Evolutionary conservation across 306 rosid species (phyloP), one percentile per base, ranked within the genome.

Genomic region (Canavalia ensiformis): DNA sequence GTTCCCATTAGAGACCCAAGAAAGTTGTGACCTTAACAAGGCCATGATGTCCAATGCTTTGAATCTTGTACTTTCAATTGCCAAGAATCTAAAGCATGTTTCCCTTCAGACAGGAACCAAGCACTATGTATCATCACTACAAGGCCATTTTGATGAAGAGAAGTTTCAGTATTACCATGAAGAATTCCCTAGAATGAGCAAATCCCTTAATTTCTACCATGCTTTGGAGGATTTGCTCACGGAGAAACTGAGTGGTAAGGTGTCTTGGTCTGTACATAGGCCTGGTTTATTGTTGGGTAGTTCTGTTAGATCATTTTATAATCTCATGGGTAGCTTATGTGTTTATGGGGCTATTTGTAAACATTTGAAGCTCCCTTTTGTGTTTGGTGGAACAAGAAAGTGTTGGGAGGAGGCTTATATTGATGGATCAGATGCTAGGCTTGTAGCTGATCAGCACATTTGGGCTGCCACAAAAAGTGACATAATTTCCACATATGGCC

Each of bases 41-140:
- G 77, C 85, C 78, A 95, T 93, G 99, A 76, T 91, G 92, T 86
- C 90, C 31, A 91, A 93, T 79, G 97, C 93, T 51, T 78, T 93
- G 69, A 47, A 77, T 75, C 85, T 89, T 2, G 30, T 95, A 1
- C 71, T 91, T 74, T 81, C 90, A n/a, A 47, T 8, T 25, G 89
- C 94, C 2, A 85, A 75, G 63, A 70, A 77, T 41, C 84, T 95
- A 37, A 89, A 81, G 77, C 97, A 95, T 69, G 91, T 95, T 69
- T 93, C 98, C 7, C 94, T 95, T 1, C 98, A 95, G 80, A 95
- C 97, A 29, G 99, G 99, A n/a, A 84, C 92, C 56, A 95, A 93
- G 84, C 99, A 91, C 75, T 93, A 95, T 41, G 83, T 93, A 11
- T 92, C 97, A 6, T 92, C 97, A 6, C 69, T 93, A 28, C 83